Conservation (phyloP, 306 rosid species). For the Dalbergia oliveri region DNA sequence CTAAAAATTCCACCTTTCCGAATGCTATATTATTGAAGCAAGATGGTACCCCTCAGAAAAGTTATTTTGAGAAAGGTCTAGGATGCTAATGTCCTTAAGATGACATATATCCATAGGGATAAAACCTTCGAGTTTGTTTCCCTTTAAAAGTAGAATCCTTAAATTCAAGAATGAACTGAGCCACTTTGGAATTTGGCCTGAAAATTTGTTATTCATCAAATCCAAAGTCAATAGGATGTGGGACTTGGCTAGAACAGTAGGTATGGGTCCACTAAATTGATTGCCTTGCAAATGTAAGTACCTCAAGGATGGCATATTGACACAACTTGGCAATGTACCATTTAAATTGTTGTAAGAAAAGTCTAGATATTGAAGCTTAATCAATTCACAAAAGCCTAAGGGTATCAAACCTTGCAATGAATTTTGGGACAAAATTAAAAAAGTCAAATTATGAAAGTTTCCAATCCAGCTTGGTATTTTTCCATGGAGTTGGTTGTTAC, state of each 20-base stretch:
- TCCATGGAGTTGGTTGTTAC: constrained; percentile 21
- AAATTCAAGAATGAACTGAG: not conserved
- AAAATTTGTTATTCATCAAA: constrained; percentile 32
- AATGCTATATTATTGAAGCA: constrained; percentile 1
- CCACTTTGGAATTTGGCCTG: not conserved
- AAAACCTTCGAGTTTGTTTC: constrained; percentile 30
- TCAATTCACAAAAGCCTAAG: not conserved
- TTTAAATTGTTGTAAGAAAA: not conserved
- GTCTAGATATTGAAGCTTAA: not conserved
- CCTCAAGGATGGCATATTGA: not conserved
- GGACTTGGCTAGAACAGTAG: not conserved
- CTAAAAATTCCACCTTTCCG: not conserved
- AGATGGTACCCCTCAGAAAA: not conserved
- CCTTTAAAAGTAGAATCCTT: constrained; percentile 21
- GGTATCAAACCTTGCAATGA: constrained; percentile 9
- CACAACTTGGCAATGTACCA: constrained; percentile 6
- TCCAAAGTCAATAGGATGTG: constrained; percentile 1
- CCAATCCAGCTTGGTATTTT: constrained; percentile 31
- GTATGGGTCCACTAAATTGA: not conserved
- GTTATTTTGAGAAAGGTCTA: constrained; percentile 35
- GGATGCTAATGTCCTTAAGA: not conserved
- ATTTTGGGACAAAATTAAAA: constrained; percentile 25
- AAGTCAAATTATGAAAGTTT: not conserved
- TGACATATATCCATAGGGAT: constrained; percentile 15
- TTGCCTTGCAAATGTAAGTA: constrained; percentile 2